A percentile compares a stretch with the other conserved stretches of the same genome.
Evolutionary conservation across 768 basidiomycete species (phyloP).

Genomic region (Russula griseocarnosa): DNA sequence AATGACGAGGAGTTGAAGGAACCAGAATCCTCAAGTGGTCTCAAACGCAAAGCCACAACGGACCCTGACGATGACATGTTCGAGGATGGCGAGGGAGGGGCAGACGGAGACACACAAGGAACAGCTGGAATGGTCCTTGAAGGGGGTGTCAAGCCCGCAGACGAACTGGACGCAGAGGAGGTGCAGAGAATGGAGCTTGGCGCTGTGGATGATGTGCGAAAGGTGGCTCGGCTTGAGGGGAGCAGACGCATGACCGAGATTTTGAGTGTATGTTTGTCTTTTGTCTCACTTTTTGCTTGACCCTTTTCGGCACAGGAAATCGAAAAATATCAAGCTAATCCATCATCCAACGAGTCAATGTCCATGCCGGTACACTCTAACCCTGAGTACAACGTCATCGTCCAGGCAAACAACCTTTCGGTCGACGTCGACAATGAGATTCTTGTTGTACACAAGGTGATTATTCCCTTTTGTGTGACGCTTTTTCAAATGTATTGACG

Average conservation of each 20-base stretch:
- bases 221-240: conserved; percentile 83
- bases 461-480: conserved; percentile 23
- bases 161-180: conserved; percentile 90
- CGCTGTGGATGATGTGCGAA: conserved; percentile 76
- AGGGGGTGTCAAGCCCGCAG: conserved; percentile 89
- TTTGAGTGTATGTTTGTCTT: conserved; percentile 52
- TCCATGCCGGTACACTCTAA: conserved; percentile 79
- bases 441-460: conserved; percentile 89
- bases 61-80: conserved; percentile 55
- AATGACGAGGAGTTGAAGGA: conserved; percentile 40
- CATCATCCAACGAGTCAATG: conserved; percentile 75
- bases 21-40: conserved; percentile 34
- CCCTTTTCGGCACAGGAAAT: conserved; percentile 64
- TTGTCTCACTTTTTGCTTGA: neutral
- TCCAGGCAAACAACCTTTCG: conserved; percentile 94
- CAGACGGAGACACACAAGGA: conserved; percentile 38
- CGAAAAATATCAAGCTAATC: conserved; percentile 75
- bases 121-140: conserved; percentile 65
- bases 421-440: conserved; percentile 99
- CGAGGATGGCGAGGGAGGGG: conserved; percentile 49
- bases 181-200: conserved; percentile 93
- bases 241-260: conserved; percentile 88
- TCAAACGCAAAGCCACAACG: conserved; percentile 62
- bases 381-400: conserved; percentile 94
- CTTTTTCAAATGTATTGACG: conserved; percentile 28